A percentile compares a stretch with the other conserved stretches of the same genome.
phyloP scores from a whole-genome alignment of 257 asterid species.

The Ligustrum vulgare region DNA sequence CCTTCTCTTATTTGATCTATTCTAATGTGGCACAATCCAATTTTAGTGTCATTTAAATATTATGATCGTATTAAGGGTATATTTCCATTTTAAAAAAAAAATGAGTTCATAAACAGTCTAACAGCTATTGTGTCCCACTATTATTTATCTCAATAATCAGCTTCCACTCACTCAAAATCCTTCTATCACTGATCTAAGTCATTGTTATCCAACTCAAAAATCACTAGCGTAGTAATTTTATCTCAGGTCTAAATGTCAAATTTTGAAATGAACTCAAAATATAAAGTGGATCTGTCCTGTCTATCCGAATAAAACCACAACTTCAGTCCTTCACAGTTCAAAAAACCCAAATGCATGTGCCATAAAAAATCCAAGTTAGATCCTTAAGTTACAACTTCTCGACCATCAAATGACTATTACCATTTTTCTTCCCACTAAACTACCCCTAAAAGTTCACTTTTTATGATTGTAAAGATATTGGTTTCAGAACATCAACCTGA shows the following conservation, averaged over 20 bases:
- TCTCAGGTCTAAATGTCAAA: neutral
- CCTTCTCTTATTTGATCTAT: neutral
- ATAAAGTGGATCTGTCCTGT: neutral
- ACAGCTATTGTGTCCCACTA: neutral
- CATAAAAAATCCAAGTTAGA: slow-evolving; percentile 25
- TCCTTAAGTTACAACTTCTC: slow-evolving; percentile 7
- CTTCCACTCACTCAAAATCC: neutral
- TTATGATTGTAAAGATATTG: neutral
- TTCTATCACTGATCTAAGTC: neutral
- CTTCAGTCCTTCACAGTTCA: neutral
- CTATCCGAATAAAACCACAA: neutral
- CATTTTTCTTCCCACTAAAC: neutral
- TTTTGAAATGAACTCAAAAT: neutral
- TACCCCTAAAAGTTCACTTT: neutral
- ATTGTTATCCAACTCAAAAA: neutral
- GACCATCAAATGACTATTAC: slow-evolving; percentile 2
- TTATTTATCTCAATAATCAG: neutral
- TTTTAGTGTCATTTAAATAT: neutral
- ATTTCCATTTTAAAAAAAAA: neutral
- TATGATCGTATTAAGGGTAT: neutral
- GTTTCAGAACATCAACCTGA: neutral
- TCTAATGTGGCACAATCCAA: neutral
- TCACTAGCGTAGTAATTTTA: neutral
- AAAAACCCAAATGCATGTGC: neutral
- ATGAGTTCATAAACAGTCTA: neutral